Evolutionary conservation across 1,284 basidiomycete genomes (phyloP), one percentile per base, ranked within the genome.

Genomic region (Ceraceosorus guamensis): DNA sequence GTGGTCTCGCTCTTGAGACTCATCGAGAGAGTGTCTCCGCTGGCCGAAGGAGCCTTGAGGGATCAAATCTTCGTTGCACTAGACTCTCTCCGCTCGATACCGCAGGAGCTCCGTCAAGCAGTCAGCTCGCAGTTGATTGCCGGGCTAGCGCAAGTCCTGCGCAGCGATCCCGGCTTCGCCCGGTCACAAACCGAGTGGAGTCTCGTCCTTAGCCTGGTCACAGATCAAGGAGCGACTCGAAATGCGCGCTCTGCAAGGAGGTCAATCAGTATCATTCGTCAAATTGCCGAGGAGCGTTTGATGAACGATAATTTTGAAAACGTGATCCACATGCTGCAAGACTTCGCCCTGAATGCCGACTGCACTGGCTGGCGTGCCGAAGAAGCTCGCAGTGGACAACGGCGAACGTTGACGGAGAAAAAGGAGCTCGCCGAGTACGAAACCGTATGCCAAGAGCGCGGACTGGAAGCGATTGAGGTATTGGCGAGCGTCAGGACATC

Each of bases 141-240:
- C 4, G 95, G 95, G 0, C 81, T 97, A 11, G 82, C 84, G 35
- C 77, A 85, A 57, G 84, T 98, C 45, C 79, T 95, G 33, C 83
- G 87, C 68, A 84, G 87, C 50, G 84, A 90, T 68, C 79, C 81
- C 41, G 80, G 83, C 5, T 84, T 62, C 51, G 55, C 43, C 13
- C 61, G 87, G 84, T 91, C 90, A 2, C 86, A 88, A 67, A 96
- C 93, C 0, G 92, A 98, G 77, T 98, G 95, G 95, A 89, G 88
- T 54, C 80, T 97, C 37, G 83, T 93, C 14, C 89, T 95, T 67
- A 86, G 89, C 0, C 80, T 97, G n/a, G 83, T 98, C 65, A 83
- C 88, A 44, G 87, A 63, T 49, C 67, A 65, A 39, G 64, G 86
- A 0, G 91, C 89, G 0, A 83, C 90, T 47, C 82, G 85, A 6